Base-by-base conservation (phyloP, 2,329 filamentous ascomycete genomes). In the Elsinoe australis region DNA sequence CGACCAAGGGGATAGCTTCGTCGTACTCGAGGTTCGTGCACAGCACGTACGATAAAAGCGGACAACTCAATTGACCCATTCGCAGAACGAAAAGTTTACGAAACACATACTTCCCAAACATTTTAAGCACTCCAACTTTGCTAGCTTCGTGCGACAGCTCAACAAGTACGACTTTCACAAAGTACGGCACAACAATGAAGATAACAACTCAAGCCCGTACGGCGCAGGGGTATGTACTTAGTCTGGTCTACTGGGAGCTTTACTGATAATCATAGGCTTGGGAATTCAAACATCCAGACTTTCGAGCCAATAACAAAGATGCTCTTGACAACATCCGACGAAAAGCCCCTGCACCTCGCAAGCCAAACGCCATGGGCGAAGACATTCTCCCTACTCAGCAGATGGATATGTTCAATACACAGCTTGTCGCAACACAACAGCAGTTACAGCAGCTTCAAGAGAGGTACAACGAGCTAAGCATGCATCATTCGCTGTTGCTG, bases 131-230 rank as follows among this genome's bases (percentile, higher is more conserved):
- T 94, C 87, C 76, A 95, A 95, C 66, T 95, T 95, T 71, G 89
- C 89, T 24, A 95, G 88, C 67, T 95, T 95, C 63, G 89, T 95
- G 51, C 84, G 89, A 41, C 89, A 95, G 65, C 72, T 95, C 51
- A 95, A 95, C 72, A 95, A 95, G 65, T 95, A 94, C 66, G 89
- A 95, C 63, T 98, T 98, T 59, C 92, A 98, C 73, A 98, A 98
- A 73, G 89, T 96, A 54, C 80, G 92, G 55, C 86, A 85, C 61
- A 86, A 89, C 59, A 94, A 87, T 56, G 87, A 94, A 61, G 87
- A 94, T 60, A 87, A 78, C 58, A 84, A 83, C 19, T 78, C 85
- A 58, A 87, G 85, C 49, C 83, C 82, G 5, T 94, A 94, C 59
- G 87, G 87, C 14, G 74, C 82, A 53, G 85, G 85, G 67, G 87